phyloP scores from a whole-genome alignment of 1,284 basidiomycete species.

The Singerocomus inundabilis region DNA sequence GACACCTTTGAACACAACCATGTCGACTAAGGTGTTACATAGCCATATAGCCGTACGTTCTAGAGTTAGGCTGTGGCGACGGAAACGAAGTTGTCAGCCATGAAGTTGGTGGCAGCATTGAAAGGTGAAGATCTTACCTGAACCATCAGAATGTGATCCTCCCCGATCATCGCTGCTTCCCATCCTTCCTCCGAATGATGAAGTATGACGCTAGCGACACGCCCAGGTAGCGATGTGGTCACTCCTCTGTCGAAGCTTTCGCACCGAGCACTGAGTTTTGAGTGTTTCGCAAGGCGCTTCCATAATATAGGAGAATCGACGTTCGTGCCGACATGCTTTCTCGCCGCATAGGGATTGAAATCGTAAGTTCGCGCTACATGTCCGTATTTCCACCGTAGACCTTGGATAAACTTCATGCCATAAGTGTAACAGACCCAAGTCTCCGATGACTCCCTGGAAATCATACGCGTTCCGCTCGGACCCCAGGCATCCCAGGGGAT shows the following conservation, averaged over 20 bases:
- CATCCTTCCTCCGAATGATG: constrained; percentile 17
- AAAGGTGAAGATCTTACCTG: constrained; percentile 15
- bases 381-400: constrained; percentile 21
- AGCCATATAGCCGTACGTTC: constrained; percentile 29
- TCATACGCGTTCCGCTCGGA: constrained; percentile 41
- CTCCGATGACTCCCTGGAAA: constrained; percentile 36
- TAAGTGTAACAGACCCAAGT: constrained; percentile 60
- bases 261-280: constrained; percentile 7
- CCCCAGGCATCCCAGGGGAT: constrained; percentile 56
- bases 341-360: constrained; percentile 29
- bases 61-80: constrained; percentile 9
- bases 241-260: constrained; percentile 18
- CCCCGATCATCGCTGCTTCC: constrained; percentile 33
- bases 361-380: constrained; percentile 26
- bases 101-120: neutral
- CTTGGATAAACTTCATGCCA: constrained; percentile 45
- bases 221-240: constrained; percentile 27
- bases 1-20: neutral
- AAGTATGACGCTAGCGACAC: constrained; percentile 22
- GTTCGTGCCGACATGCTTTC: constrained; percentile 12
- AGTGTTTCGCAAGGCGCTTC: constrained; percentile 16
- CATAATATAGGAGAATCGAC: constrained; percentile 14
- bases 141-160: constrained; percentile 32
- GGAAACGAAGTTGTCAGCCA: constrained; percentile 6
- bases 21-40: constrained; percentile 19